These are phyloP conservation scores for Panaeolus papilionaceus DNA, from an alignment of 768 basidiomycete genomes.

Conservation along the genomic window DNA sequence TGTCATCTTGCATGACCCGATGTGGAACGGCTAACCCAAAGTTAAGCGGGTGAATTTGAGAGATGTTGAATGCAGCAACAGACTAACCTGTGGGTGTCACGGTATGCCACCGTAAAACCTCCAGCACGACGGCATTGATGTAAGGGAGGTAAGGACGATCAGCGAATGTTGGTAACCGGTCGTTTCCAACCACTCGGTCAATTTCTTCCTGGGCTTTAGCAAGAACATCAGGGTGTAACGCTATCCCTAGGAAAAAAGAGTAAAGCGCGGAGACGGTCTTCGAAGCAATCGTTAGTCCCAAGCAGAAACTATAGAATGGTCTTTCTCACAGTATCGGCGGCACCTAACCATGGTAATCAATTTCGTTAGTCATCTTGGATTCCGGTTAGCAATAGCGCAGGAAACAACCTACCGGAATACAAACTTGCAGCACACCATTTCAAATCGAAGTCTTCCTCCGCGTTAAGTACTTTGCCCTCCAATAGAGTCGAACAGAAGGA, in stretches of 20 bases:
- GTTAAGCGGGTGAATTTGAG: constrained; percentile 19
- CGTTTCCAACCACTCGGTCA: constrained; percentile 61
- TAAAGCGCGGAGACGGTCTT: constrained; percentile 69
- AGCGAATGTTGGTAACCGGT: constrained; percentile 63
- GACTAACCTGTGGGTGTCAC: constrained; percentile 50
- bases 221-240: constrained; percentile 59
- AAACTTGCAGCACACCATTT: constrained; percentile 72
- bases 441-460: constrained; percentile 65
- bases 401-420: constrained; percentile 50
- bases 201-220: constrained; percentile 69
- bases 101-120: constrained; percentile 59
- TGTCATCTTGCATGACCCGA: constrained; percentile 61
- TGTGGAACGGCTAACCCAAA: constrained; percentile 54
- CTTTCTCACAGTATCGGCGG: constrained; percentile 58
- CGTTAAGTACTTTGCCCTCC: constrained; percentile 52
- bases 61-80: constrained; percentile 13
- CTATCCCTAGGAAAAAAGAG: constrained; percentile 67
- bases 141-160: constrained; percentile 67
- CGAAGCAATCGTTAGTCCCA: constrained; percentile 16
- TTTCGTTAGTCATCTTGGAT: neutral
- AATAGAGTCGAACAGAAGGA: constrained; percentile 68
- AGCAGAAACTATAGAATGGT: constrained; percentile 9
- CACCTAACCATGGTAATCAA: constrained; percentile 42
- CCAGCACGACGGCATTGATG: constrained; percentile 63
- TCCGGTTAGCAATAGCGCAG: constrained; percentile 8